Conservation (phyloP, 495 filamentous ascomycete species). For the Xylaria cubensis region DNA sequence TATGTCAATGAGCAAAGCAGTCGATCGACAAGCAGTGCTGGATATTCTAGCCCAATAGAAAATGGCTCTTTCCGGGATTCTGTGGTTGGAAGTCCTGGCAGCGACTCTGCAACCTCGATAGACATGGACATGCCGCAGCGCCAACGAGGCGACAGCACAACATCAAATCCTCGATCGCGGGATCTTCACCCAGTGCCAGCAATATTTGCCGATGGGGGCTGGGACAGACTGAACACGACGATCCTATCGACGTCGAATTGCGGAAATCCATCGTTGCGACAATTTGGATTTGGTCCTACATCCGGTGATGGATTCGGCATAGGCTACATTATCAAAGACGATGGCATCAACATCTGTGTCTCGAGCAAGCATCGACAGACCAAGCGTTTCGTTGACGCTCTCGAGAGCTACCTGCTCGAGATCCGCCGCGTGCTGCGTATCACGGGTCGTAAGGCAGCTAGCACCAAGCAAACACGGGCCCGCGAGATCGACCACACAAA, state of each 20-base stretch:
- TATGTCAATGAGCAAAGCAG: constrained; percentile 75
- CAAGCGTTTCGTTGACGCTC: constrained; percentile 81
- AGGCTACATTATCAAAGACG: constrained; percentile 99
- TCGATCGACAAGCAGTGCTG: constrained; percentile 58
- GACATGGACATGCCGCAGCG: constrained; percentile 40
- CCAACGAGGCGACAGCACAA: constrained; percentile 45
- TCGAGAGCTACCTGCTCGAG: constrained; percentile 90
- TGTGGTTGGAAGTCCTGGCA: constrained; percentile 60
- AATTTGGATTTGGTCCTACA: constrained; percentile 96
- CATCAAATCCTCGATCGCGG: constrained; percentile 42
- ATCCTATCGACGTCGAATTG: constrained; percentile 98
- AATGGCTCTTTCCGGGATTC: constrained; percentile 55
- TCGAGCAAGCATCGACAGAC: constrained; percentile 93
- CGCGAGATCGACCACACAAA: constrained; percentile 50
- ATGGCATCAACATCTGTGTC: constrained; percentile 88
- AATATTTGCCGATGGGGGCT: constrained; percentile 87
- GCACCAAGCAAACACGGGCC: constrained; percentile 44
- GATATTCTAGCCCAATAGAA: constrained; percentile 66
- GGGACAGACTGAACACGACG: constrained; percentile 94
- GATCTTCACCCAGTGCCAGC: constrained; percentile 64
- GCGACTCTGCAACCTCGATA: constrained; percentile 53
- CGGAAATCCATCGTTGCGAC: constrained; percentile 93
- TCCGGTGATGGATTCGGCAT: constrained; percentile 96
- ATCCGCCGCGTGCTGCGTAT: constrained; percentile 81
- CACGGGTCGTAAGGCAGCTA: constrained; percentile 58